A percentile compares a stretch with the other conserved stretches of the same genome.
Evolutionary conservation across 1,284 basidiomycete genomes (phyloP).

Genomic region (Schizopora paradoxa): DNA sequence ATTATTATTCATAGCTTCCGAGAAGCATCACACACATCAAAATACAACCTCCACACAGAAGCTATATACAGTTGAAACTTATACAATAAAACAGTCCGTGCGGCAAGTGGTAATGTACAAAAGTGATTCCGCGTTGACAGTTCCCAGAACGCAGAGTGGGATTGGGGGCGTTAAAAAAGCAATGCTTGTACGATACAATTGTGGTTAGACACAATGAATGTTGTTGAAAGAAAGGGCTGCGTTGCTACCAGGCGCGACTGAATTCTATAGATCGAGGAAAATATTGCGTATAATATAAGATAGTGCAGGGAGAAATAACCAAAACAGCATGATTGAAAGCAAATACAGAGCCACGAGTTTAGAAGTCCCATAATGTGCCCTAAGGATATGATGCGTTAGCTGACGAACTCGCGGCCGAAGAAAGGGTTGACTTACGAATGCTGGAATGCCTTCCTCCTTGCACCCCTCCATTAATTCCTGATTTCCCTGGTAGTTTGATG

Average conservation of each 20-base stretch:
- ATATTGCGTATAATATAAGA: neutral
- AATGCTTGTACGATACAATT: no score
- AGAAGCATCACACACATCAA: no score
- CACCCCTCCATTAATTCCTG: constrained; percentile 66
- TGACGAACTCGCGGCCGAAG: constrained; percentile 1
- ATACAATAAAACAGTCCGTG: no score
- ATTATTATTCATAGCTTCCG: no score
- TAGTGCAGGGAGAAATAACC: neutral
- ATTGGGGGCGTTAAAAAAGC: constrained; percentile 3
- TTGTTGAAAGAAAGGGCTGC: no score
- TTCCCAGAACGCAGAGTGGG: no score
- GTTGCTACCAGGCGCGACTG: no score
- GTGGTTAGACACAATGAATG: neutral
- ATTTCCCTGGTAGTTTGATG: constrained; percentile 58
- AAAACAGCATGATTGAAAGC: neutral
- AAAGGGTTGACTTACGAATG: constrained; percentile 39
- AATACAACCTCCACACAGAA: no score
- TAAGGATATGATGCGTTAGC: constrained; percentile 16
- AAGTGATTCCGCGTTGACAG: no score
- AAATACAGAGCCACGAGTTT: constrained; percentile 12
- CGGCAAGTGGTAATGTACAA: no score
- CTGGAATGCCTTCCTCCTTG: constrained; percentile 55
- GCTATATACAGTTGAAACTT: no score
- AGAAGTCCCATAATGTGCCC: constrained; percentile 44
- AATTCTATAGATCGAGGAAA: no score